Base-by-base conservation (phyloP, 108 stramenopile species). In the Schizochytrium sp. region DNA sequence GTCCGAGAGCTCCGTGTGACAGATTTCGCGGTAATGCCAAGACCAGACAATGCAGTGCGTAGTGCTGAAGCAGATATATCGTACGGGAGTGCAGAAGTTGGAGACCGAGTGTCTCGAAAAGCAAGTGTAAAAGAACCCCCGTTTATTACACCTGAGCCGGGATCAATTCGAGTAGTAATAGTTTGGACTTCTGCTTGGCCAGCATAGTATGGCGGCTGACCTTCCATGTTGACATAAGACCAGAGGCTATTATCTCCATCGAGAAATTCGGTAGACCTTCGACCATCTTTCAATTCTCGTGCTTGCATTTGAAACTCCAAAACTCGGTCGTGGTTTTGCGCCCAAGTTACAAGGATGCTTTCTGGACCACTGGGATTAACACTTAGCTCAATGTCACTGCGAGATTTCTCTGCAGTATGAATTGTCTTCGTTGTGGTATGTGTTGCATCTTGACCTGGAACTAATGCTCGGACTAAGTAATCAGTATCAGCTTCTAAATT, bases 251-350 rank as follows among this genome's bases (percentile, higher is more conserved):
- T 28, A 1, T 83, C 76, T n/a, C 47, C 76, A 2, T 83, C 76
- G 15, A 55, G 13, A 38, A 55, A 55, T 53, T 83, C 76, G 45
- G 50, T 83, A 7, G 76, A 83, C 47, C 28, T 10, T 5, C 53
- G 47, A 28, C 76, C 76, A 2, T 55, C 76, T 0, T 0, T 17
- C 15, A 83, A 38, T 53, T 55, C 53, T 17, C 76, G 47, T 40
- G 53, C 76, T 53, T 83, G 76, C 5, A 83, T 13, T 53, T 83
- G 50, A 83, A 83, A 83, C 40, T 83, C 76, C 7, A 38, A n/a
- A 13, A 83, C 76, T 10, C 28, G 47, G 17, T 83, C 53, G 28
- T 50, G 47, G 50, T 10, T 83, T 28, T 55, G 50, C 50, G 17
- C 5, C 76, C 76, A 83, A 1, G 76, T 19, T 0, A 40, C 50